These are phyloP conservation scores for Rhodotorula sp. DNA, from an alignment of 1,284 basidiomycete genomes.

Conservation along the genomic window DNA sequence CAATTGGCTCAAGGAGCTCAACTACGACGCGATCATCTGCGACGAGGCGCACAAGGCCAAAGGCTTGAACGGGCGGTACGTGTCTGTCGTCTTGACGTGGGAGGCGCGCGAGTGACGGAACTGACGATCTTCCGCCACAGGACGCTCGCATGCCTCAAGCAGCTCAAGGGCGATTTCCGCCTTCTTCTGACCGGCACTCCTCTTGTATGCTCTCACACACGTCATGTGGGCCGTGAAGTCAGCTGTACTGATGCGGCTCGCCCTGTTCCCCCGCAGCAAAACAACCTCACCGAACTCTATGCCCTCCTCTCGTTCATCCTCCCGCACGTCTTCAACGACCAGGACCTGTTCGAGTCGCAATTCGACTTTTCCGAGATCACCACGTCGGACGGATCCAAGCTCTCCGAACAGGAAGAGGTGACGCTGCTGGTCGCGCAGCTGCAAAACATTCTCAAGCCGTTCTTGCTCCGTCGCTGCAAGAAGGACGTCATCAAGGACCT, in stretches of 20 bases:
- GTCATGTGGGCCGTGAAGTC: neutral
- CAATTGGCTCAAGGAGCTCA: constrained; percentile 10
- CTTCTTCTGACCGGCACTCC: constrained; percentile 42
- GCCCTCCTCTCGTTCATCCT: constrained; percentile 91
- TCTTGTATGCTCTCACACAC: neutral
- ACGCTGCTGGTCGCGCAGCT: constrained; percentile 68
- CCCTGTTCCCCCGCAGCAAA: constrained; percentile 55
- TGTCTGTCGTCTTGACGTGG: neutral
- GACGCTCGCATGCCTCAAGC: constrained; percentile 11
- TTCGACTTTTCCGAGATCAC: constrained; percentile 53
- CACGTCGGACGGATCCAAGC: constrained; percentile 31
- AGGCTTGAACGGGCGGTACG: constrained; percentile 46
- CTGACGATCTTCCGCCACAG: neutral
- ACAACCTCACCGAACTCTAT: constrained; percentile 93
- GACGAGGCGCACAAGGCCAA: constrained; percentile 51
- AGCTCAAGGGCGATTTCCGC: constrained; percentile 15
- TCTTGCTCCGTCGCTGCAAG: constrained; percentile 88
- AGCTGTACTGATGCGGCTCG: neutral
- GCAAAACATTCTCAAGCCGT: constrained; percentile 89
- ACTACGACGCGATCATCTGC: constrained; percentile 41
- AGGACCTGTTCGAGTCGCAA: constrained; percentile 66
- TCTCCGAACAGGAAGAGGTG: constrained; percentile 42
- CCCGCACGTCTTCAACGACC: constrained; percentile 85
- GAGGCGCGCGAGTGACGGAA: too few relatives aligned
- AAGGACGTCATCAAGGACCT: constrained; percentile 81